These are phyloP conservation scores for Allomyces macrogynus DNA, from an alignment of 192 early-diverging fungal genomes.

Conservation along the genomic window DNA sequence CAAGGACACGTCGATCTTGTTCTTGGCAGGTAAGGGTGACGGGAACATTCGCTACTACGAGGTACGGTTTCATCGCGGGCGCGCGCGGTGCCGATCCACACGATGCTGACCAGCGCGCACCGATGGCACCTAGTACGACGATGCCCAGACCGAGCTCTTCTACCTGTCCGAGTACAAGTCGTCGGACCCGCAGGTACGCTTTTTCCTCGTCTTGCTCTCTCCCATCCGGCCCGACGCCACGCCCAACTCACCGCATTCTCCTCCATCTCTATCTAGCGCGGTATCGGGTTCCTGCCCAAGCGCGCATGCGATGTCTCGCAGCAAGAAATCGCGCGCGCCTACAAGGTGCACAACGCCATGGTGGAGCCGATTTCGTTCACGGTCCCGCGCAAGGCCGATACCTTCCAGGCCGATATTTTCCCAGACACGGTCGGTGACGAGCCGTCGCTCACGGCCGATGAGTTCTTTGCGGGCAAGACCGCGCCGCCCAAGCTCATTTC, in stretches of 20 bases:
- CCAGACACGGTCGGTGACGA: slow-evolving; percentile 63
- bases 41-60: slow-evolving; percentile 74
- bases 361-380: slow-evolving; percentile 94
- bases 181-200: slow-evolving; percentile 44
- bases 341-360: slow-evolving; percentile 70
- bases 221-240: too few relatives aligned
- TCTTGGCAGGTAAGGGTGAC: slow-evolving; percentile 69
- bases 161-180: slow-evolving; percentile 75
- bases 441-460: slow-evolving; percentile 68
- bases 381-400: slow-evolving; percentile 84
- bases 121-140: too few relatives aligned
- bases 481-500: background rate
- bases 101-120: too few relatives aligned
- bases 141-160: slow-evolving; percentile 58
- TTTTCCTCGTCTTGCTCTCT: too few relatives aligned
- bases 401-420: slow-evolving; percentile 91
- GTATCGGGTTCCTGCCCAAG: slow-evolving; percentile 84
- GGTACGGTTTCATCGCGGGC: slow-evolving; percentile 1
- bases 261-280: slow-evolving; percentile 29
- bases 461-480: slow-evolving; percentile 43
- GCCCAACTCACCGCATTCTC: too few relatives aligned
- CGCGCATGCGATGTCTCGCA: slow-evolving; percentile 66
- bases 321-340: slow-evolving; percentile 81
- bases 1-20: slow-evolving; percentile 70
- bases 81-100: too few relatives aligned